These are phyloP conservation scores for Gastrodia elata DNA, from an alignment of 106 monocot species.

Conservation along the genomic window DNA sequence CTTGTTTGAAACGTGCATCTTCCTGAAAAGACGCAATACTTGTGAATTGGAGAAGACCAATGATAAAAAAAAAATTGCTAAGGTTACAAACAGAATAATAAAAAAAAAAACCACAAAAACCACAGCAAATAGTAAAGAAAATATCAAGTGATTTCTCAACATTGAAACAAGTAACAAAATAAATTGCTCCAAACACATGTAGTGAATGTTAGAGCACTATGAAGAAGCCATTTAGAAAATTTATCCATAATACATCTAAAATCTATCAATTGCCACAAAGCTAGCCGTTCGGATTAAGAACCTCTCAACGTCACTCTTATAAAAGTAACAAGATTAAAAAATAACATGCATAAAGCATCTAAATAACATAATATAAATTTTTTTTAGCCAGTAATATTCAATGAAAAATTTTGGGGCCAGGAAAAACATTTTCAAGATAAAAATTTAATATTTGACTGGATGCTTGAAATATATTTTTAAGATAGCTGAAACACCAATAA, in stretches of 20 bases:
- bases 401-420: too few relatives aligned
- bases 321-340: background rate
- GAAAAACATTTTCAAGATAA: too few relatives aligned
- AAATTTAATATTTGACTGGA: background rate
- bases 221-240: background rate
- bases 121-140: background rate
- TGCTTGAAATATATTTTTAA: background rate
- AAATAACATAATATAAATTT: background rate
- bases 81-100: background rate
- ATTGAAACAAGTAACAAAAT: background rate
- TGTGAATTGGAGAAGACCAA: background rate
- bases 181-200: background rate
- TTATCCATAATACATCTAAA: too few relatives aligned
- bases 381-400: too few relatives aligned
- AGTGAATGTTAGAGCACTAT: background rate
- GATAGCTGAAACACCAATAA: background rate
- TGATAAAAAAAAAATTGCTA: background rate
- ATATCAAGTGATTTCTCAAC: background rate
- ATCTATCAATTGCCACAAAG: background rate
- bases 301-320: background rate
- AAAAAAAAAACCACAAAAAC: background rate
- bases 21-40: slow-evolving; percentile 41
- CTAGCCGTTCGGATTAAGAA: too few relatives aligned
- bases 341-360: background rate
- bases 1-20: slow-evolving; percentile 72